Evolutionary conservation across 2,329 filamentous ascomycete genomes (phyloP).

Genomic region (Uncinocarpus reesii): DNA sequence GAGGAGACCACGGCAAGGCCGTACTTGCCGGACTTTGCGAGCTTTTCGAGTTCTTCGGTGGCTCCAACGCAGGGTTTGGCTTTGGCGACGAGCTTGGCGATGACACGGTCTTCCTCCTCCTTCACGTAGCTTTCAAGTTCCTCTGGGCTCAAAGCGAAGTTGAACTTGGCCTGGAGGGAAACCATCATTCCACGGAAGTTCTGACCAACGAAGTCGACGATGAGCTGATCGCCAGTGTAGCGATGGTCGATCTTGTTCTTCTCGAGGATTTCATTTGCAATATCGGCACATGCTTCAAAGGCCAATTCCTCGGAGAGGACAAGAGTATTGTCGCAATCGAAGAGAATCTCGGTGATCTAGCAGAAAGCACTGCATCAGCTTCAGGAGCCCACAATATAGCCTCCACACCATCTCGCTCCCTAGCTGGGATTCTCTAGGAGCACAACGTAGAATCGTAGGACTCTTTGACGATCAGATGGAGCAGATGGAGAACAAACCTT

Average conservation of each 20-base stretch:
- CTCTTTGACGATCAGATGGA: background rate
- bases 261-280: conserved; percentile 75
- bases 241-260: conserved; percentile 53
- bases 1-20: conserved; percentile 70
- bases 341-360: conserved; percentile 60
- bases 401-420: background rate
- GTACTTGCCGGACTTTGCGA: conserved; percentile 55
- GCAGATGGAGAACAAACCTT: conserved; percentile 8
- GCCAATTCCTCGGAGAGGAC: conserved; percentile 83
- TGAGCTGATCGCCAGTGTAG: conserved; percentile 69
- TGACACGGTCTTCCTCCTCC: conserved; percentile 72
- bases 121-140: conserved; percentile 66
- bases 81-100: conserved; percentile 62
- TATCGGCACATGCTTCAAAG: conserved; percentile 80
- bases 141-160: conserved; percentile 56
- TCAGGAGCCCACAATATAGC: background rate
- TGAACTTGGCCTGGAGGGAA: conserved; percentile 63
- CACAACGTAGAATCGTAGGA: background rate
- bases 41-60: conserved; percentile 55
- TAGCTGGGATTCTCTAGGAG: background rate
- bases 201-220: conserved; percentile 80
- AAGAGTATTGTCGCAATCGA: conserved; percentile 79
- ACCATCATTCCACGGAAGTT: conserved; percentile 90
- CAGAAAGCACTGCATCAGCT: conserved; percentile 11
- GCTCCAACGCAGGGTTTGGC: conserved; percentile 60